Conservation (phyloP, 148 eudicot species). For the Spergularia bocconei region DNA sequence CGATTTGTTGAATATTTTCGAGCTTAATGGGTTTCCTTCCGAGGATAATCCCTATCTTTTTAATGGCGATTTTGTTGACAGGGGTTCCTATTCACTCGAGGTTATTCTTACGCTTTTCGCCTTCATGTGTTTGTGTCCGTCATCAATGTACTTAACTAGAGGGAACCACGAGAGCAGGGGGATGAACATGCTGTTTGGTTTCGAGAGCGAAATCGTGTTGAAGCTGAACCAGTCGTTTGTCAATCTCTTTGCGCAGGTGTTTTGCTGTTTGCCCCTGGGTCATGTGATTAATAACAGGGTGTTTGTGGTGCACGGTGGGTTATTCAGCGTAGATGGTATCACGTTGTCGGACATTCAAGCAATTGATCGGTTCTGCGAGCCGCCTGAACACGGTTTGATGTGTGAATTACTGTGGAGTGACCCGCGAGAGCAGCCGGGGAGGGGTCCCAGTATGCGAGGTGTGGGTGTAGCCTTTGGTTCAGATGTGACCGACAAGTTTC, state of each 20-base stretch:
- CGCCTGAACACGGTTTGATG: constrained; percentile 79
- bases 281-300: constrained; percentile 79
- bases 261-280: constrained; percentile 93
- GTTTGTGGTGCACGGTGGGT: constrained; percentile 94
- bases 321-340: constrained; percentile 89
- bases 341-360: constrained; percentile 80
- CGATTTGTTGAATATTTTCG: constrained; percentile 88
- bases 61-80: constrained; percentile 96
- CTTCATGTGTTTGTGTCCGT: constrained; percentile 88
- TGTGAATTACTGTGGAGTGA: constrained; percentile 9
- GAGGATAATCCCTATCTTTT: constrained; percentile 89
- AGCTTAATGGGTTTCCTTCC: constrained; percentile 94
- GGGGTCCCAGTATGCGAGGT: neutral
- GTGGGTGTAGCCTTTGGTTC: neutral
- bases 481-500: constrained; percentile 9
- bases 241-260: constrained; percentile 94
- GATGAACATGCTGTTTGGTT: constrained; percentile 95
- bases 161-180: constrained; percentile 96
- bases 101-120: constrained; percentile 89
- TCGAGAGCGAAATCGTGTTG: constrained; percentile 84
- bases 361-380: constrained; percentile 92
- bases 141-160: constrained; percentile 77
- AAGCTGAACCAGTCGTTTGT: constrained; percentile 82
- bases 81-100: constrained; percentile 90
- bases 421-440: neutral